phyloP scores from a whole-genome alignment of 768 basidiomycete species.

The Lentinula sp. region DNA sequence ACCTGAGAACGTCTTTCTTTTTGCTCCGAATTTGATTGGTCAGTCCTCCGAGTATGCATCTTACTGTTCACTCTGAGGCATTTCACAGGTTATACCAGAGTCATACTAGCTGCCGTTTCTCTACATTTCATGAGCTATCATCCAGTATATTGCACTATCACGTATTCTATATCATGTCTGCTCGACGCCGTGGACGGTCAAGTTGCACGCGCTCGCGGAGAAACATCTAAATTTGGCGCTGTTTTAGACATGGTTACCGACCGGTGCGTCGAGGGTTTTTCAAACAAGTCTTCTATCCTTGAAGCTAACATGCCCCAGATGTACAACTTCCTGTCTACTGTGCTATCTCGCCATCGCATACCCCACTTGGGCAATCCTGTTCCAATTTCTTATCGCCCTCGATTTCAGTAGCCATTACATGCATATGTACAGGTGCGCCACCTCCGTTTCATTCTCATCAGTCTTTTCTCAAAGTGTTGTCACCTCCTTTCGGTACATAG shows the following conservation, averaged over 20 bases:
- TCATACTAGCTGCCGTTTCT: conserved; percentile 85
- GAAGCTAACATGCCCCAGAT: conserved; percentile 40
- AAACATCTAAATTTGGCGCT: conserved; percentile 95
- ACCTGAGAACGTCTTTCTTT: conserved; percentile 96
- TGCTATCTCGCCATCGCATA: conserved; percentile 92
- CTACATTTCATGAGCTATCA: conserved; percentile 94
- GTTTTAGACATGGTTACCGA: conserved; percentile 99
- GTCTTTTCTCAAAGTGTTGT: conserved; percentile 9
- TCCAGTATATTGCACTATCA: conserved; percentile 85
- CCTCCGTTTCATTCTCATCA: neutral
- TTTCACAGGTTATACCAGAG: conserved; percentile 74
- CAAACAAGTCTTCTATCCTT: neutral
- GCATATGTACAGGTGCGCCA: conserved; percentile 95
- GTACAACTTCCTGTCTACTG: conserved; percentile 91
- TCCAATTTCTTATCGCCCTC: conserved; percentile 93
- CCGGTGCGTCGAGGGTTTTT: conserved; percentile 48
- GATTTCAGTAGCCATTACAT: conserved; percentile 99
- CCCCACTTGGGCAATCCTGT: conserved; percentile 75
- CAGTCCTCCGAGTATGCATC: conserved; percentile 20
- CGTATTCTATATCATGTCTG: conserved; percentile 87
- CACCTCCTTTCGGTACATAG: conserved; percentile 30
- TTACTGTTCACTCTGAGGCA: conserved; percentile 6
- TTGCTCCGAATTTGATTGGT: conserved; percentile 96
- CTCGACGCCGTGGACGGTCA: conserved; percentile 95
- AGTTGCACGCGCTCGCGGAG: conserved; percentile 81